phyloP scores from a whole-genome alignment of 371 early-diverging fungal species.

The Apophysomyces ossiformis region DNA sequence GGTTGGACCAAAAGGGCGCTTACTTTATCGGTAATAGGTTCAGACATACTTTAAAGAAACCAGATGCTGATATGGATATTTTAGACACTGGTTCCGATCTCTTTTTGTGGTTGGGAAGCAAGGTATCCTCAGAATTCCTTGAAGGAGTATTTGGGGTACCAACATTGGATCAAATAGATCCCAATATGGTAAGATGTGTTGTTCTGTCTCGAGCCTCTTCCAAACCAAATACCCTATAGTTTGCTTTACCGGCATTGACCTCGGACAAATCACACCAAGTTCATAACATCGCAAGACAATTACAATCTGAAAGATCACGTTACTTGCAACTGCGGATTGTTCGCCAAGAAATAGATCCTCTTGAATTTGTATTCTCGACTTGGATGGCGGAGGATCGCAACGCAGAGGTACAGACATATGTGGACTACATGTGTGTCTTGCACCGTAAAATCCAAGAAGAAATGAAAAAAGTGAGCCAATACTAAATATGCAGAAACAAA shows the following conservation, averaged over 20 bases:
- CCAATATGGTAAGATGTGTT: constrained; percentile 56
- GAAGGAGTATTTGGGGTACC: constrained; percentile 78
- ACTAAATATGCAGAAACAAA: constrained; percentile 9
- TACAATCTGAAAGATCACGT: constrained; percentile 58
- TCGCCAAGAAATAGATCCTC: constrained; percentile 62
- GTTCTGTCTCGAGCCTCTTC: neutral
- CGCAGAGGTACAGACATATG: constrained; percentile 89
- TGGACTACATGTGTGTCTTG: constrained; percentile 90
- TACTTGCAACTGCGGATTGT: constrained; percentile 55
- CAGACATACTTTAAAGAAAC: too few relatives aligned
- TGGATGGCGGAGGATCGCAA: constrained; percentile 88
- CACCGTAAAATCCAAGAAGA: constrained; percentile 90
- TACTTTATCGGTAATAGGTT: constrained; percentile 59
- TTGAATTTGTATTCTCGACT: constrained; percentile 73
- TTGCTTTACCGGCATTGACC: constrained; percentile 46
- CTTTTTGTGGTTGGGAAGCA: constrained; percentile 89
- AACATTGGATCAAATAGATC: constrained; percentile 75
- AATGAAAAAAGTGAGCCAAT: constrained; percentile 53
- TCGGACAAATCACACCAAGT: constrained; percentile 64
- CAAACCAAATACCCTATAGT: constrained; percentile 20
- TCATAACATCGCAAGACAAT: constrained; percentile 62
- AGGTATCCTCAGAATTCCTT: constrained; percentile 63
- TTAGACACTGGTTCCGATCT: constrained; percentile 84
- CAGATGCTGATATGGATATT: neutral
- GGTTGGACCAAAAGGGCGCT: constrained; percentile 74